A percentile compares a stretch with the other conserved stretches of the same genome.
phyloP scores from a whole-genome alignment of 176 grass and related monocot species.

The Neostapfia colusana region DNA sequence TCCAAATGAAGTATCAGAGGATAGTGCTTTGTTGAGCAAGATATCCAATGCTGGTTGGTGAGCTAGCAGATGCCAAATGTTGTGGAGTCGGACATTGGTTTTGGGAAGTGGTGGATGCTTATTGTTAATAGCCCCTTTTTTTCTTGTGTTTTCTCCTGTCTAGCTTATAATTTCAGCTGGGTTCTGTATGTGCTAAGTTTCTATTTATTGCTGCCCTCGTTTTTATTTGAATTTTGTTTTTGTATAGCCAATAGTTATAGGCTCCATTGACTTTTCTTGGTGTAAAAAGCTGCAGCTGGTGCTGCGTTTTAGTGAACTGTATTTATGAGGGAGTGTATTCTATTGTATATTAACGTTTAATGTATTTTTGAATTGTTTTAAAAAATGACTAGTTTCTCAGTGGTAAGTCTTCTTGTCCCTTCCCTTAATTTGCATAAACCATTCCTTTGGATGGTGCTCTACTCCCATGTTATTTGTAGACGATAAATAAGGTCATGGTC shows the following conservation, averaged over 20 bases:
- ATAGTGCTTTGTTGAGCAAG: constrained; percentile 36
- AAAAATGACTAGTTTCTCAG: neutral
- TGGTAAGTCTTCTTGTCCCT: neutral
- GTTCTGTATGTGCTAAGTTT: neutral
- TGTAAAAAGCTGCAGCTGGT: constrained; percentile 38
- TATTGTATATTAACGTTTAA: constrained; percentile 26
- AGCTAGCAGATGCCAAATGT: neutral
- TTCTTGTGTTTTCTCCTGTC: neutral
- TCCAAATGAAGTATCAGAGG: constrained; percentile 17
- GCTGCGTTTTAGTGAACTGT: neutral
- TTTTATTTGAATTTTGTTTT: constrained; percentile 10
- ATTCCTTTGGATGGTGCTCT: too few relatives aligned
- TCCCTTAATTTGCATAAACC: too few relatives aligned
- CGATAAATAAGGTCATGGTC: too few relatives aligned
- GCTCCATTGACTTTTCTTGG: neutral
- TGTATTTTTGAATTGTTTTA: neutral
- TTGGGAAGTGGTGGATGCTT: neutral
- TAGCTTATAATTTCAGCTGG: neutral
- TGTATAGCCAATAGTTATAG: neutral
- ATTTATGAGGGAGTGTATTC: neutral
- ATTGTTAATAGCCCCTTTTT: constrained; percentile 35
- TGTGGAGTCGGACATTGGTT: neutral
- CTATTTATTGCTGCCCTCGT: neutral
- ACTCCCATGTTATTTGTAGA: too few relatives aligned
- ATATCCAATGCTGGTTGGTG: neutral